Percentiles rank a stretch among this genome's conserved stretches.
Evolutionary conservation across 257 asterid genomes (phyloP).

Genomic region (Solanum corneliomulleri): DNA sequence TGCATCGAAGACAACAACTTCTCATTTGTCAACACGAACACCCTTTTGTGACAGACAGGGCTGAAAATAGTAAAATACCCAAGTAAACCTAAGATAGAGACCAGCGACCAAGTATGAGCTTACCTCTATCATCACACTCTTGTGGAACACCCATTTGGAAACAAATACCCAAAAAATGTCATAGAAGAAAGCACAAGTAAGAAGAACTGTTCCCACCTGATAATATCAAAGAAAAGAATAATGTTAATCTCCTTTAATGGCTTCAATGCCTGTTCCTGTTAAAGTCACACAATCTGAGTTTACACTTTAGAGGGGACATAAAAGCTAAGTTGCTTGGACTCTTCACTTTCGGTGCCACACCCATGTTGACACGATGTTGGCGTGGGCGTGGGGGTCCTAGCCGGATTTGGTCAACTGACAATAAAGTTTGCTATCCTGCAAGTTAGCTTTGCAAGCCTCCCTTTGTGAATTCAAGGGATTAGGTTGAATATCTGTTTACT

Average conservation of each 20-base stretch:
- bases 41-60: background rate
- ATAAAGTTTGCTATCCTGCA: background rate
- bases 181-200: conserved; percentile 79
- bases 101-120: background rate
- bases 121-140: conserved; percentile 99
- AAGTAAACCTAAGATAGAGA: background rate
- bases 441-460: background rate
- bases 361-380: background rate
- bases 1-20: background rate
- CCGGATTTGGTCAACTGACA: background rate
- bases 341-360: background rate
- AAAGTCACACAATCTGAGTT: background rate
- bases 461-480: background rate
- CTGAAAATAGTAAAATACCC: background rate
- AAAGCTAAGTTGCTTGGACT: background rate
- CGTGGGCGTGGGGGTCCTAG: background rate
- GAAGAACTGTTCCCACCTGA: conserved; percentile 96
- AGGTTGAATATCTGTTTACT: background rate
- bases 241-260: background rate
- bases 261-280: background rate
- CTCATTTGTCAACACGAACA: background rate
- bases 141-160: conserved; percentile 79
- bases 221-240: conserved; percentile 3
- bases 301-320: background rate
- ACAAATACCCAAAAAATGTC: conserved; percentile 95